A percentile compares a stretch with the other conserved stretches of the same genome.
Conservation (phyloP, 2,329 filamentous ascomycete species). For the Neofusicoccum sp. region DNA sequence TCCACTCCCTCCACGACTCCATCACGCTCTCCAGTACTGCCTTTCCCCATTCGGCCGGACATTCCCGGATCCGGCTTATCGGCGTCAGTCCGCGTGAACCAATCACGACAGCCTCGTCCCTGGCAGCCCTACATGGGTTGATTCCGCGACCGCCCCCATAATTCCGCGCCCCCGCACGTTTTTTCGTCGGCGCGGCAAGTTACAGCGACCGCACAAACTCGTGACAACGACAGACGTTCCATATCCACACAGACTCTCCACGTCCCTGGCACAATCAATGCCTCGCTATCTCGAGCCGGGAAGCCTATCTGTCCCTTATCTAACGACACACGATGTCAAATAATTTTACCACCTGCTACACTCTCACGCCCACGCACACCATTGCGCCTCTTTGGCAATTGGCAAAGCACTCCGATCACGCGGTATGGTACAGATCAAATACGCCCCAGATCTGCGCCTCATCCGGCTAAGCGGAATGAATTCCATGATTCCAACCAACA, state of each 20-base stretch:
- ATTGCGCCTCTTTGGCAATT: background rate
- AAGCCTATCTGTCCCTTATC: constrained; percentile 1
- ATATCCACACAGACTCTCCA: background rate
- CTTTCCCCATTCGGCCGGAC: too few species aligned
- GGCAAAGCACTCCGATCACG: too few species aligned
- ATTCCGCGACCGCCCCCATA: background rate
- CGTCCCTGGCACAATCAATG: background rate
- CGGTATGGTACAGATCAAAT: too few species aligned
- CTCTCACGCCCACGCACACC: background rate
- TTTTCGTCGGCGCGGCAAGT: background rate
- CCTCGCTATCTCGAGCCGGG: background rate
- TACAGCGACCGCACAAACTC: constrained; percentile 3
- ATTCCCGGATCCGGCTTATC: background rate
- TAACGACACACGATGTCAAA: background rate
- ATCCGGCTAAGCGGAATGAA: constrained; percentile 5
- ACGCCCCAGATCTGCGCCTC: background rate
- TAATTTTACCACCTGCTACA: background rate
- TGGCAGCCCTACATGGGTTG: background rate
- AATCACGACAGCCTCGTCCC: background rate
- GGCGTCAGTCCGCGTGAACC: background rate
- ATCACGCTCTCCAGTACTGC: too few species aligned
- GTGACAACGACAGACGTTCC: background rate
- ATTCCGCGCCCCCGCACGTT: background rate
- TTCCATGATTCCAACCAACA: background rate
- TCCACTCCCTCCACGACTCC: too few species aligned